A percentile compares a stretch with the other conserved stretches of the same genome.
These are phyloP conservation scores for Chytriomyces hyalinus DNA, from an alignment of 192 early-diverging fungal genomes.

Conservation along the genomic window DNA sequence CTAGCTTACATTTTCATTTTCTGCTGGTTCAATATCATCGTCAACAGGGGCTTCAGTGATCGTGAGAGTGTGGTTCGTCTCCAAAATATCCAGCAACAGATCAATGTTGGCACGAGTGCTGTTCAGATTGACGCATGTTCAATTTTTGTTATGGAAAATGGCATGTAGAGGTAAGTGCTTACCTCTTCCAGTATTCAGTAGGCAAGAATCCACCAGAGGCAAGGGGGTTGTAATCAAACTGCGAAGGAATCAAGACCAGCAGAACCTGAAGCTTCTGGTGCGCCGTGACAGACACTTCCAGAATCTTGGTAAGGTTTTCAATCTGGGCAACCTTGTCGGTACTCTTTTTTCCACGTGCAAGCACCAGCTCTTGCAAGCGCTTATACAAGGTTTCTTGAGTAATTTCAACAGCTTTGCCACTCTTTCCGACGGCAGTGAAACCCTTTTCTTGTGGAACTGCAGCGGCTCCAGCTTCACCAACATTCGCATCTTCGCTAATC, in stretches of 20 bases:
- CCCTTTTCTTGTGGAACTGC: constrained; percentile 38
- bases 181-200: constrained; percentile 80
- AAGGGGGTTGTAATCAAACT: constrained; percentile 79
- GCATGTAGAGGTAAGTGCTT: background rate
- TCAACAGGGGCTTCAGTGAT: constrained; percentile 70
- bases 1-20: constrained; percentile 20
- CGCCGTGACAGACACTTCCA: constrained; percentile 64
- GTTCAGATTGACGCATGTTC: background rate
- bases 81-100: constrained; percentile 76
- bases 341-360: constrained; percentile 92
- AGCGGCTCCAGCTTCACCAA: constrained; percentile 3
- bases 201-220: constrained; percentile 73
- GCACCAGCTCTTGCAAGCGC: constrained; percentile 75
- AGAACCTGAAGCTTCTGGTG: constrained; percentile 86
- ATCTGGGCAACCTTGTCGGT: constrained; percentile 85
- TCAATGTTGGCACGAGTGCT: constrained; percentile 69
- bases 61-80: constrained; percentile 71
- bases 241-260: constrained; percentile 83
- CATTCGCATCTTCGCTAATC: constrained; percentile 33
- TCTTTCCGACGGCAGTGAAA: constrained; percentile 59
- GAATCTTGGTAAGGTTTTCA: constrained; percentile 67
- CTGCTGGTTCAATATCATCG: constrained; percentile 58
- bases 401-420: constrained; percentile 61
- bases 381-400: constrained; percentile 82
- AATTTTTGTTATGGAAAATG: background rate